Conservation (phyloP, 306 rosid species). For the Quercus robur region DNA sequence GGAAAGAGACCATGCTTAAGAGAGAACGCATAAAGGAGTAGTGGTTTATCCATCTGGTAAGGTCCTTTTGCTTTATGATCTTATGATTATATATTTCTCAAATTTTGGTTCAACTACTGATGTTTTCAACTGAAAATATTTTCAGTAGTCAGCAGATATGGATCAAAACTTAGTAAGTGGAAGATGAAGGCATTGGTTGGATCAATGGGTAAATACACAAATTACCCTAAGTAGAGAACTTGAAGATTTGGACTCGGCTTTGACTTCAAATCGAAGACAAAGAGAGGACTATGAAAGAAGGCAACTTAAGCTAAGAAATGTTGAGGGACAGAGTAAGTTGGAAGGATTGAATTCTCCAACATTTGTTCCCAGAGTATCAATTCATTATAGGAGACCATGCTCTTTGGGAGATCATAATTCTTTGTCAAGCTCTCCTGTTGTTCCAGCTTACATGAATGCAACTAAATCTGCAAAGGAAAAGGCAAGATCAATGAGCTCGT, state of each 20-base stretch:
- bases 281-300: conserved; percentile 37
- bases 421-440: conserved; percentile 51
- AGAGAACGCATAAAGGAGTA: too few relatives aligned
- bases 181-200: conserved; percentile 97
- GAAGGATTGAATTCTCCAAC: conserved; percentile 56
- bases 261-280: conserved; percentile 37
- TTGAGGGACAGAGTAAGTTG: conserved; percentile 18
- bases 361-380: conserved; percentile 34
- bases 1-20: too few relatives aligned
- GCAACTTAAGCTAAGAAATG: conserved; percentile 37
- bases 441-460: conserved; percentile 92
- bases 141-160: too few relatives aligned
- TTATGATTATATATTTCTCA: background rate
- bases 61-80: background rate
- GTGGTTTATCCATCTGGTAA: conserved; percentile 82
- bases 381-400: conserved; percentile 48
- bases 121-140: too few relatives aligned
- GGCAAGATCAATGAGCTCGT: too few relatives aligned
- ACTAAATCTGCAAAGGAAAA: conserved; percentile 85
- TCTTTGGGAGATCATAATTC: conserved; percentile 58
- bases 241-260: conserved; percentile 70
- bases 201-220: conserved; percentile 94
- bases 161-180: too few relatives aligned
- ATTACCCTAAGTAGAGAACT: conserved; percentile 83
- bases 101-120: too few relatives aligned